phyloP scores from a whole-genome alignment of 768 basidiomycete genomes.

The Mycena leptocephala region DNA sequence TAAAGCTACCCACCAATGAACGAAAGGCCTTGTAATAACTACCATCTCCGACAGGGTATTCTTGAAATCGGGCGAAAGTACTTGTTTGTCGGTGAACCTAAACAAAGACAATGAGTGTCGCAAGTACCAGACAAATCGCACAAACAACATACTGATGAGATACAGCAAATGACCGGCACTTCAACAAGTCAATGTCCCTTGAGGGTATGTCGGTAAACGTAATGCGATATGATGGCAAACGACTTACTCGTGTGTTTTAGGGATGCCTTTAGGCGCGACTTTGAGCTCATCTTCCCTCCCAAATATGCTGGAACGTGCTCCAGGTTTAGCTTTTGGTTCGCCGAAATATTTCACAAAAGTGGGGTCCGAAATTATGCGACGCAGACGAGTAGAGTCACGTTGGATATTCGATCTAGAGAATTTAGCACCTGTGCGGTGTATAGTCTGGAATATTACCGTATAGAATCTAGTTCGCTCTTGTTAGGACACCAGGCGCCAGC shows the following conservation, averaged over 20 bases:
- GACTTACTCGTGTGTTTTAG: conserved; percentile 82
- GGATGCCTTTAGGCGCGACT: conserved; percentile 91
- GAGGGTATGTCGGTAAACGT: conserved; percentile 3
- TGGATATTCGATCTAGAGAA: conserved; percentile 72
- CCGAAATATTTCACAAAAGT: conserved; percentile 89
- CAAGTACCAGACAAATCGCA: conserved; percentile 1
- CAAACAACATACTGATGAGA: conserved; percentile 64
- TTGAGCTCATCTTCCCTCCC: conserved; percentile 92
- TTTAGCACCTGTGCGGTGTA: neutral
- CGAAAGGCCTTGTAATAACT: conserved; percentile 78
- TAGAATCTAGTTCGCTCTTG: conserved; percentile 83
- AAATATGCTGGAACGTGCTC: conserved; percentile 83
- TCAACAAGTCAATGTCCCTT: conserved; percentile 94
- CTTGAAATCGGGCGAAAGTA: conserved; percentile 77
- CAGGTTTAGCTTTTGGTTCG: conserved; percentile 72
- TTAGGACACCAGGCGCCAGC: conserved; percentile 87
- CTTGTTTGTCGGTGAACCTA: conserved; percentile 86
- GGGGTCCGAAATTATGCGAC: conserved; percentile 75
- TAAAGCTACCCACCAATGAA: conserved; percentile 74
- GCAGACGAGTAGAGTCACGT: conserved; percentile 73
- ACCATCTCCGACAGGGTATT: conserved; percentile 72
- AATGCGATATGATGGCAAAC: neutral
- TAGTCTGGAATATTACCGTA: conserved; percentile 65
- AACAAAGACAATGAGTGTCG: conserved; percentile 41
- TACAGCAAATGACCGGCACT: conserved; percentile 86